phyloP scores from a whole-genome alignment of 2,329 filamentous ascomycete genomes.

The Aureobasidium lini region DNA sequence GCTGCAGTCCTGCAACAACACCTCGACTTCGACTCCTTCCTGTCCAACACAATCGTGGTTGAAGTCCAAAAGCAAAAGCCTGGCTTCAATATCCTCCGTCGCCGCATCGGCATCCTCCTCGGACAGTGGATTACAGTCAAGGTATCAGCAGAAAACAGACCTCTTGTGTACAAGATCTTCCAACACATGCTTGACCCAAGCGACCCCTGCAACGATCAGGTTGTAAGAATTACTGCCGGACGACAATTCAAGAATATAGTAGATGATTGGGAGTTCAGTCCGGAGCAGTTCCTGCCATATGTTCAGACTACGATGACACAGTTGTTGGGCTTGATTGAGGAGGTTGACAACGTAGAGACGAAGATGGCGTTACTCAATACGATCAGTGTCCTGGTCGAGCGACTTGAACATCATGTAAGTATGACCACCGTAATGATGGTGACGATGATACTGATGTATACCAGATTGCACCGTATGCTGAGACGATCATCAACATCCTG shows the following conservation, averaged over 20 bases:
- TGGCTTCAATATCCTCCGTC: conserved; percentile 73
- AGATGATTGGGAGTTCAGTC: conserved; percentile 76
- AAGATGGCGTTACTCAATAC: conserved; percentile 87
- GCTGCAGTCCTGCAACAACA: conserved; percentile 65
- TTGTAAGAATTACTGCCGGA: conserved; percentile 86
- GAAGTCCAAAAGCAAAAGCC: conserved; percentile 65
- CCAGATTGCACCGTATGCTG: conserved; percentile 55
- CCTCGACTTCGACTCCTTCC: conserved; percentile 76
- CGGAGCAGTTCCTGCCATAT: conserved; percentile 67
- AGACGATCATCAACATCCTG: conserved; percentile 72
- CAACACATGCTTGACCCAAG: conserved; percentile 72
- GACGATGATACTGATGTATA: conserved; percentile 25
- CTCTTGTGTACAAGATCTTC: conserved; percentile 80
- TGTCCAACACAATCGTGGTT: conserved; percentile 64
- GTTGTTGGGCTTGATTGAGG: conserved; percentile 69
- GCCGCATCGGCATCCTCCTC: conserved; percentile 80
- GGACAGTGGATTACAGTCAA: conserved; percentile 84
- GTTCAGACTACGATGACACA: conserved; percentile 64
- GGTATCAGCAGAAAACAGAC: conserved; percentile 58
- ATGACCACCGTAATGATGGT: conserved; percentile 17
- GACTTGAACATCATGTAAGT: conserved; percentile 65
- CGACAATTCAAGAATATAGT: conserved; percentile 73
- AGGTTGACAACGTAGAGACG: conserved; percentile 75
- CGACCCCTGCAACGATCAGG: conserved; percentile 74
- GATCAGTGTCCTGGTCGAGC: conserved; percentile 69